A percentile compares a stretch with the other conserved stretches of the same genome.
Evolutionary conservation across 2,329 filamentous ascomycete species (phyloP).

Genomic region (Exophiala calicioides): DNA sequence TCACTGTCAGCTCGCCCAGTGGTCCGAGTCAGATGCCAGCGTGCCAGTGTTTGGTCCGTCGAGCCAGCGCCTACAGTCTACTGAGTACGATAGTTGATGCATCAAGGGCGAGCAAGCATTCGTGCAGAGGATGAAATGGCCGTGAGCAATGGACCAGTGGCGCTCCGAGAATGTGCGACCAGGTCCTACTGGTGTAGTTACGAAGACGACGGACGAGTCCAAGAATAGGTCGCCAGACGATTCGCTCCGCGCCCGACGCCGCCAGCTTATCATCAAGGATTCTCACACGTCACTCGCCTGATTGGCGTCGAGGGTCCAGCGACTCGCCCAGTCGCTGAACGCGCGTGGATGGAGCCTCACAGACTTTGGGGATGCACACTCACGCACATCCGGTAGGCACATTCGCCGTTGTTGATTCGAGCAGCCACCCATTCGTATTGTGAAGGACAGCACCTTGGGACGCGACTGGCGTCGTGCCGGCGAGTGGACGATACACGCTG

Average conservation of each 20-base stretch:
- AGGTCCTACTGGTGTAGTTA: slow-evolving; percentile 6
- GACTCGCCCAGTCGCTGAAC: slow-evolving; percentile 26
- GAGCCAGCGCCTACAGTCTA: slow-evolving; percentile 1
- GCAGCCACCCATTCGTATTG: slow-evolving; percentile 7
- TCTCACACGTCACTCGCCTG: slow-evolving; percentile 22
- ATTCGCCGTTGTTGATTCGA: slow-evolving; percentile 18
- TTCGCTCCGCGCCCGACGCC: slow-evolving; percentile 17
- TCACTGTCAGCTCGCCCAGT: slow-evolving; percentile 2
- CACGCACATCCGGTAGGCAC: slow-evolving; percentile 9
- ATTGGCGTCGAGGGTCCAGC: slow-evolving; percentile 27
- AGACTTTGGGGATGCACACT: slow-evolving; percentile 10
- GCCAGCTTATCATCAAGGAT: slow-evolving; percentile 25
- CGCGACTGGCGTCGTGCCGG: slow-evolving; percentile 4
- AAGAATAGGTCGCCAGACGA: slow-evolving; percentile 26
- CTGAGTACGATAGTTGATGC: neutral
- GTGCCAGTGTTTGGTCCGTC: too few species aligned
- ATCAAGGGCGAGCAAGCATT: neutral
- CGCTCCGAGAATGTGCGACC: slow-evolving; percentile 8
- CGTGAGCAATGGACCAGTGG: slow-evolving; percentile 1
- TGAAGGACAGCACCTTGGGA: slow-evolving; percentile 17
- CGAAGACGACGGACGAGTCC: too few species aligned
- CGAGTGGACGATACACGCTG: slow-evolving; percentile 15
- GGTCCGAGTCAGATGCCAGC: too few species aligned
- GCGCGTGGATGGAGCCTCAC: slow-evolving; percentile 16
- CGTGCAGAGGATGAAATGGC: neutral